Conservation (phyloP, 2,329 filamentous ascomycete genomes). For the Eutypella sp. region DNA sequence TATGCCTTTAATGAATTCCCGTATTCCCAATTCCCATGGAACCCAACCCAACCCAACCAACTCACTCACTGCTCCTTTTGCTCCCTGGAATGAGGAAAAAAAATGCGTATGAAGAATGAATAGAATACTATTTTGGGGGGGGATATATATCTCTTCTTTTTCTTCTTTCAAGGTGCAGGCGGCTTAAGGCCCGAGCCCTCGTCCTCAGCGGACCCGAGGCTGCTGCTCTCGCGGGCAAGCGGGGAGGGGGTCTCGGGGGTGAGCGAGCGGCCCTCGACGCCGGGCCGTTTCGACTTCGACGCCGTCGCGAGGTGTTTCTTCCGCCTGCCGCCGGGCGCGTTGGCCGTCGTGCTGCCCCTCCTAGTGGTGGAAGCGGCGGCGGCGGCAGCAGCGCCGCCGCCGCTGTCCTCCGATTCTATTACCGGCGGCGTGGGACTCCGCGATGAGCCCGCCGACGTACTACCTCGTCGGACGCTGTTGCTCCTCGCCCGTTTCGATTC, state of each 20-base stretch:
- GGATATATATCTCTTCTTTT: too few species aligned
- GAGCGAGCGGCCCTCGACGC: constrained; percentile 45
- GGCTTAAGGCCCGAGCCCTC: constrained; percentile 1
- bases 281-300: constrained; percentile 38
- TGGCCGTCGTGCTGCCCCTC: constrained; percentile 43
- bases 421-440: constrained; percentile 45
- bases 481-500: constrained; percentile 47
- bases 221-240: constrained; percentile 43
- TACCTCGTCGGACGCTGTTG: constrained; percentile 47
- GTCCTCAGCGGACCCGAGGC: constrained; percentile 19
- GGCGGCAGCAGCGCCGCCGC: constrained; percentile 26
- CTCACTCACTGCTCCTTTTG: too few species aligned
- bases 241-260: constrained; percentile 53
- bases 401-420: constrained; percentile 37
- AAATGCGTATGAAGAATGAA: too few species aligned
- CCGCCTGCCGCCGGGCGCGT: constrained; percentile 44
- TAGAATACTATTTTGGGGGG: too few species aligned
- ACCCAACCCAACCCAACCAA: too few species aligned
- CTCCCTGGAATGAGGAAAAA: too few species aligned
- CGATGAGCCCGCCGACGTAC: constrained; percentile 43
- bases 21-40: too few species aligned
- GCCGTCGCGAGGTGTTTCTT: constrained; percentile 43
- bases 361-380: too few species aligned
- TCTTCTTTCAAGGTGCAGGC: background rate
- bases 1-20: too few species aligned